phyloP scores from a whole-genome alignment of 768 basidiomycete genomes.

The Hebeloma cylindrosporum region DNA sequence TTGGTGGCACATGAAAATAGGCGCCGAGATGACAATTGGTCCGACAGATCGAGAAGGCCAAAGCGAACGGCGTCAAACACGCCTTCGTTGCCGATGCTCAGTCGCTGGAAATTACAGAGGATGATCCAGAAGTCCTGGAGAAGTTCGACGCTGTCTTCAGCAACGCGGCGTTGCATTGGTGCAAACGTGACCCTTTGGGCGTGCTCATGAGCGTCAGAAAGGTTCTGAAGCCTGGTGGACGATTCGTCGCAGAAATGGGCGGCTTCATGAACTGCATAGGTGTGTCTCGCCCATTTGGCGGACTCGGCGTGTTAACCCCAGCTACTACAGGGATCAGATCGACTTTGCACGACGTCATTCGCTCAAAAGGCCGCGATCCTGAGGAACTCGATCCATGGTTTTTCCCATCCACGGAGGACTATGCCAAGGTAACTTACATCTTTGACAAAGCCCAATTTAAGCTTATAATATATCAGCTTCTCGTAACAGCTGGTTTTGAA shows the following conservation, averaged over 20 bases:
- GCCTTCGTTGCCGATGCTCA: conserved; percentile 59
- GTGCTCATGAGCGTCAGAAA: conserved; percentile 62
- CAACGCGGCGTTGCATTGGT: conserved; percentile 85
- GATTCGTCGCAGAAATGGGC: conserved; percentile 77
- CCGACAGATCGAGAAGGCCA: conserved; percentile 54
- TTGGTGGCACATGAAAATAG: no score
- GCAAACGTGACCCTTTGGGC: conserved; percentile 66
- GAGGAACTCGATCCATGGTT: conserved; percentile 75
- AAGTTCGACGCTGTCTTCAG: conserved; percentile 77
- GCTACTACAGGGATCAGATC: conserved; percentile 60
- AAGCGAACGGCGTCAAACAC: conserved; percentile 42
- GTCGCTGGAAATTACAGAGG: conserved; percentile 37
- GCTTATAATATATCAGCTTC: conserved; percentile 39
- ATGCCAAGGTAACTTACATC: conserved; percentile 45
- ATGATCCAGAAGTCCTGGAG: conserved; percentile 29
- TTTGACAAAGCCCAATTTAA: neutral
- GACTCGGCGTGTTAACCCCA: neutral
- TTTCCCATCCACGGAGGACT: conserved; percentile 74
- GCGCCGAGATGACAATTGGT: conserved; percentile 2
- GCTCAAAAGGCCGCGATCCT: conserved; percentile 57
- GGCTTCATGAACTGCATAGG: conserved; percentile 73
- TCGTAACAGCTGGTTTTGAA: conserved; percentile 56
- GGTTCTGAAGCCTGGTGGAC: conserved; percentile 67
- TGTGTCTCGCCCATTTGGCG: conserved; percentile 23
- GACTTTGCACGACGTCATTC: conserved; percentile 54